Percentiles rank a stretch among this genome's conserved stretches.
Conservation (phyloP, 192 early-diverging fungal species). For the Ambispora gerdemannii region DNA sequence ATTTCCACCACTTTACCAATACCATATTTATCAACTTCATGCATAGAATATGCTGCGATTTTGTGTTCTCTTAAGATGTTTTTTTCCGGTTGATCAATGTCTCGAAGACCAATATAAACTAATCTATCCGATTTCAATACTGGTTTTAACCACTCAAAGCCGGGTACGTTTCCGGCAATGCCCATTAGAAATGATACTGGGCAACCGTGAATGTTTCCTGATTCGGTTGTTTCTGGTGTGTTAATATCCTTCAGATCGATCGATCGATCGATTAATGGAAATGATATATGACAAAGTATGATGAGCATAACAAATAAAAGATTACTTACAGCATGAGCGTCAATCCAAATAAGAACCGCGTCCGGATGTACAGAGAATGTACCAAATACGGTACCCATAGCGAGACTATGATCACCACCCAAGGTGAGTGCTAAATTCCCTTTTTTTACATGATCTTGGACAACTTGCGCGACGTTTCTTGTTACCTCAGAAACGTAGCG, state of each 20-base stretch:
- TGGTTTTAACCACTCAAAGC: conserved; percentile 79
- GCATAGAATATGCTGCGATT: conserved; percentile 96
- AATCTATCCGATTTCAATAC: conserved; percentile 71
- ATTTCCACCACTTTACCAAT: conserved; percentile 91
- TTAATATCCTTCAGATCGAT: conserved; percentile 82
- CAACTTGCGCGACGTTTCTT: conserved; percentile 58
- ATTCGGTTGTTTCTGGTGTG: conserved; percentile 80
- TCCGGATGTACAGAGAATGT: conserved; percentile 68
- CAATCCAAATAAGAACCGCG: conserved; percentile 92
- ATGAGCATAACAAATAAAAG: background rate
- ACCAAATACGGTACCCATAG: conserved; percentile 85
- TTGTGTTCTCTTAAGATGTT: conserved; percentile 72
- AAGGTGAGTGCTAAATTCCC: conserved; percentile 86
- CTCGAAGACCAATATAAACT: conserved; percentile 95
- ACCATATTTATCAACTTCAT: conserved; percentile 91
- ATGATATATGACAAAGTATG: background rate
- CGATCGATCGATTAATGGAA: background rate
- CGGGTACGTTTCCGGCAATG: conserved; percentile 60
- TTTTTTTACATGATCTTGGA: conserved; percentile 57
- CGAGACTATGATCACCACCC: conserved; percentile 95
- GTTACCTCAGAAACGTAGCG: conserved; percentile 80
- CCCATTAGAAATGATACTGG: conserved; percentile 88
- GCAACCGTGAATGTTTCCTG: conserved; percentile 95
- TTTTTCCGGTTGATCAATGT: conserved; percentile 89
- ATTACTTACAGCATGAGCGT: conserved; percentile 81